These are phyloP conservation scores for Tetradesmus obliquus DNA, from an alignment of 139 green algal species.

Conservation along the genomic window DNA sequence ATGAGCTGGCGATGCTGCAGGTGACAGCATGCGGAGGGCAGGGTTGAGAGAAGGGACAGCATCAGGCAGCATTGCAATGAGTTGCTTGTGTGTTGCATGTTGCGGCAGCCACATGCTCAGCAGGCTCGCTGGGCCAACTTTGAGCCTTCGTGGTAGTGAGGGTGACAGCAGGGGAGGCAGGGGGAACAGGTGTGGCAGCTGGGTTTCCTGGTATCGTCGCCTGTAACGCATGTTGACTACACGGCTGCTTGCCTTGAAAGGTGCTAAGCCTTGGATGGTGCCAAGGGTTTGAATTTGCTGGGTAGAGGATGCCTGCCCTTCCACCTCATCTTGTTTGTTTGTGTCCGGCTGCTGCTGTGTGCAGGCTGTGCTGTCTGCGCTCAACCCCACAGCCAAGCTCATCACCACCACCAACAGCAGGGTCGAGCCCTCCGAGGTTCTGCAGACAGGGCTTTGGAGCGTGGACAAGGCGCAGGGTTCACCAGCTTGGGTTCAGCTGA, in stretches of 20 bases:
- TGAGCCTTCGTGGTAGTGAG: too few relatives aligned
- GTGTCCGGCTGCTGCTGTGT: not conserved
- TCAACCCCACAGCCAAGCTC: slow-evolving; percentile 73
- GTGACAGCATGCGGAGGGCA: not conserved
- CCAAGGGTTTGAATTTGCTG: too few relatives aligned
- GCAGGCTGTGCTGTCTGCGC: slow-evolving; percentile 50
- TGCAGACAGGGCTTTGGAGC: slow-evolving; percentile 71
- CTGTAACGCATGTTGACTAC: too few relatives aligned
- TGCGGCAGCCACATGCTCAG: too few relatives aligned
- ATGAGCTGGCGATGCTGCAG: not conserved
- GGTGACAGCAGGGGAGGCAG: not conserved
- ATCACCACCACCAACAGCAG: slow-evolving; percentile 48
- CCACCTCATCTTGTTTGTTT: not conserved
- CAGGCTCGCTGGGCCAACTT: too few relatives aligned
- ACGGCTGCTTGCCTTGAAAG: too few relatives aligned
- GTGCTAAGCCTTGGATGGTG: too few relatives aligned
- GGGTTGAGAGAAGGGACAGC: not conserved
- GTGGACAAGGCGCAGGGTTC: slow-evolving; percentile 66
- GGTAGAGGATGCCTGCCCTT: not conserved
- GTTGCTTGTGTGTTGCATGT: too few relatives aligned
- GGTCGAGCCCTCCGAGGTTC: slow-evolving; percentile 54
- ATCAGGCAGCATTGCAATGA: too few relatives aligned
- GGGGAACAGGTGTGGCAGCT: too few relatives aligned
- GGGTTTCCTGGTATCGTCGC: too few relatives aligned
- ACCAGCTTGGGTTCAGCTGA: slow-evolving; percentile 73